Percentiles rank a stretch among this genome's conserved stretches.
These are phyloP conservation scores for Penicillium cataractarum DNA, from an alignment of 495 filamentous ascomycete genomes.

Conservation along the genomic window DNA sequence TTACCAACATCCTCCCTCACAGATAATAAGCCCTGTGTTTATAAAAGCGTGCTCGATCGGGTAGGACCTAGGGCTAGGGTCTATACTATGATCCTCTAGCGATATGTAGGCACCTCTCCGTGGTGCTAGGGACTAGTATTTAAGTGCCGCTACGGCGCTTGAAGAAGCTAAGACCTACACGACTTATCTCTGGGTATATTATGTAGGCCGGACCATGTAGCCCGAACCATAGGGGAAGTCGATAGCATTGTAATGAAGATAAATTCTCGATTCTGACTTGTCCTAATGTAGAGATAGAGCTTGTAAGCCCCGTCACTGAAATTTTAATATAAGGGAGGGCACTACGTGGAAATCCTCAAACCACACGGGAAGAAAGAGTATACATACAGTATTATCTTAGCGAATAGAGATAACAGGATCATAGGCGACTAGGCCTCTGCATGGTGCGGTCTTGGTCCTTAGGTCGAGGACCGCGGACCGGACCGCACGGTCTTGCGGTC, in stretches of 20 bases:
- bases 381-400: neutral
- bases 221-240: neutral
- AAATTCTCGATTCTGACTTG: conserved; percentile 1
- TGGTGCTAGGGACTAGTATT: conserved; percentile 10
- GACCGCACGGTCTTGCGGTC: no score
- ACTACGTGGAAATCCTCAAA: neutral
- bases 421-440: no score
- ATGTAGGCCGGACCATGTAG: no score
- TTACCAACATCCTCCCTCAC: no score
- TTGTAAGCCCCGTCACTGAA: neutral
- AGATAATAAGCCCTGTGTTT: no score
- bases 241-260: neutral
- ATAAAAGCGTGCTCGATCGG: no score
- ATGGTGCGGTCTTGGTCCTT: no score
- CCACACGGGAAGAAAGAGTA: neutral
- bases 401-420: neutral
- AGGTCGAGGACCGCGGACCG: no score
- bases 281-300: neutral
- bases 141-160: conserved; percentile 4
- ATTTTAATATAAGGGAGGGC: neutral
- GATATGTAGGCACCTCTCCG: neutral
- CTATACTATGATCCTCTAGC: no score
- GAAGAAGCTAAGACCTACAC: conserved; percentile 8
- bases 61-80: no score
- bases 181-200: neutral